phyloP scores from a whole-genome alignment of 164 flowering plant genomes.

The Cinnamomum chago region DNA sequence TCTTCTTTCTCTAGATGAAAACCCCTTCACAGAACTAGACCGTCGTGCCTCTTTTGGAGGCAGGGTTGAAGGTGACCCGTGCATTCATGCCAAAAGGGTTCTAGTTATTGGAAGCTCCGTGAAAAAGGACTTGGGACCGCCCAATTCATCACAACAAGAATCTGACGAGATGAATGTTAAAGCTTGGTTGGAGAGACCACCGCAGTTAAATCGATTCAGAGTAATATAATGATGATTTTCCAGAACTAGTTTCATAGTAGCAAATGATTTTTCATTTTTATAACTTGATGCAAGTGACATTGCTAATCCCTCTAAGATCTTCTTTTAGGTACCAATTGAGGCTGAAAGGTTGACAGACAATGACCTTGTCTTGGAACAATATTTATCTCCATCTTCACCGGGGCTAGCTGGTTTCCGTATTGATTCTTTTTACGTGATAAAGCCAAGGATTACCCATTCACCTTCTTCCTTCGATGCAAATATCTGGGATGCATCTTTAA shows the following conservation, averaged over 20 bases:
- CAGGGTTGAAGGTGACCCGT: constrained; percentile 48
- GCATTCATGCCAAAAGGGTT: constrained; percentile 83
- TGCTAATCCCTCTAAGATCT: background rate
- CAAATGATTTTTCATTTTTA: background rate
- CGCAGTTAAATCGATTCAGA: constrained; percentile 72
- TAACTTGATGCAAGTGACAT: background rate
- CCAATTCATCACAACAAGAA: constrained; percentile 37
- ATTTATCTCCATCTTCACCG: constrained; percentile 72
- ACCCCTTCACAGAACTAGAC: constrained; percentile 53
- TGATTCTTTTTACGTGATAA: constrained; percentile 79
- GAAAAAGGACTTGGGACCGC: constrained; percentile 36
- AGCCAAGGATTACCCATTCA: constrained; percentile 76
- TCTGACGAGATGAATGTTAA: constrained; percentile 51
- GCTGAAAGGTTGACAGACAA: constrained; percentile 54
- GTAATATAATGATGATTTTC: constrained; percentile 27
- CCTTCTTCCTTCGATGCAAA: constrained; percentile 42
- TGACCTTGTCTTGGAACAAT: constrained; percentile 74
- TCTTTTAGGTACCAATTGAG: constrained; percentile 79
- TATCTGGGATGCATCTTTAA: constrained; percentile 33
- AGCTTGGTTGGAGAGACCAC: constrained; percentile 73
- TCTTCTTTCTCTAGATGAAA: constrained; percentile 82
- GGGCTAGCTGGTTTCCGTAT: constrained; percentile 81
- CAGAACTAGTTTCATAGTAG: background rate
- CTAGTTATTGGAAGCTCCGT: constrained; percentile 69
- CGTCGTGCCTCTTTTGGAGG: constrained; percentile 83